Evolutionary conservation across 257 asterid genomes (phyloP).

Genomic region (Petunia axillaris): DNA sequence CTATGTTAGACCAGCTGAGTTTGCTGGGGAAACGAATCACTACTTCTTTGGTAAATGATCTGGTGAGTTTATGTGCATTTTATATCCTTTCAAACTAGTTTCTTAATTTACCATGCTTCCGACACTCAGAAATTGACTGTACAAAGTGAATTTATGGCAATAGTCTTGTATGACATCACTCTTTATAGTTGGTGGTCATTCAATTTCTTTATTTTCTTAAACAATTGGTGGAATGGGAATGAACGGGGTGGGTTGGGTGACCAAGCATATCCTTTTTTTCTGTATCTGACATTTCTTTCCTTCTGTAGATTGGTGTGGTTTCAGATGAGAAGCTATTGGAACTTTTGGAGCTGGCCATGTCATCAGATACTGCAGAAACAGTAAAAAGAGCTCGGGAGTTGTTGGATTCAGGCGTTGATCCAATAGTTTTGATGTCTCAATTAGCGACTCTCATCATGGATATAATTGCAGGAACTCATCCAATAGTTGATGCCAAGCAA

Average conservation of each 20-base stretch:
- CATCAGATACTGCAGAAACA: slow-evolving; percentile 93
- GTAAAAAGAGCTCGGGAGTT: slow-evolving; percentile 86
- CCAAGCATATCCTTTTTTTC: not conserved
- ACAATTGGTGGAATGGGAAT: too few relatives aligned
- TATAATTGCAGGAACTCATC: slow-evolving; percentile 84
- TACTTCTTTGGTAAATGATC: slow-evolving; percentile 86
- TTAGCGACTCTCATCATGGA: slow-evolving; percentile 93
- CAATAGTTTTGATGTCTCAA: slow-evolving; percentile 88
- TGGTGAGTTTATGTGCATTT: slow-evolving; percentile 60
- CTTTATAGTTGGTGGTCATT: too few relatives aligned
- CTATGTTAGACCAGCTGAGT: slow-evolving; percentile 94
- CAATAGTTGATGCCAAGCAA: slow-evolving; percentile 48
- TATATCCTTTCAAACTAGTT: slow-evolving; percentile 13
- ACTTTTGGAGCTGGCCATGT: slow-evolving; percentile 93
- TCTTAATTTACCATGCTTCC: not conserved
- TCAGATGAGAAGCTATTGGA: slow-evolving; percentile 93
- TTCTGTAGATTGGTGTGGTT: slow-evolving; percentile 87
- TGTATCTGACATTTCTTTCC: not conserved
- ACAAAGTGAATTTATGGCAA: too few relatives aligned
- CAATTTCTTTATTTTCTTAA: not conserved
- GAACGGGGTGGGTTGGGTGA: not conserved
- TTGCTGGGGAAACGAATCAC: slow-evolving; percentile 87
- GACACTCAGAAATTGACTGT: too few relatives aligned
- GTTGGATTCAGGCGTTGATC: slow-evolving; percentile 91
- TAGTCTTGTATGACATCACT: too few relatives aligned